Conservation (phyloP, 2,329 filamentous ascomycete genomes). For the Elsinoe necatrix region DNA sequence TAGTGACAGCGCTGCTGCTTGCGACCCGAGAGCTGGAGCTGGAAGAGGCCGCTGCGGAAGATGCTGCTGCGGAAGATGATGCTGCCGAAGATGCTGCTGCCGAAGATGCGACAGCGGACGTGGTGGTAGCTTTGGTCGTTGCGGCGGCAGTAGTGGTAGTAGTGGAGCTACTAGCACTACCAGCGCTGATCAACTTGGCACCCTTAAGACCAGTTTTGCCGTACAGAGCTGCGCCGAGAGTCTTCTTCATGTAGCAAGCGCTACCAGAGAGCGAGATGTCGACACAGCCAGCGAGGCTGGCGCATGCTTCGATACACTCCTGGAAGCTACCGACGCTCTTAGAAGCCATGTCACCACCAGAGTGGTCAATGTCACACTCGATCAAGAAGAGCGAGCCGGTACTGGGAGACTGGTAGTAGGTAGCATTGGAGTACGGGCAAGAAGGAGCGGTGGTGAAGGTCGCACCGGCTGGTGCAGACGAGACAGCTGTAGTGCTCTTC, state of each 20-base stretch:
- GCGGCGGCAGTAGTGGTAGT: not conserved
- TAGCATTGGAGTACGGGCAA: conserved; percentile 21
- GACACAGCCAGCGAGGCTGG: conserved; percentile 15
- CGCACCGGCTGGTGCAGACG: not conserved
- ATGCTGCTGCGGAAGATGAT: not conserved
- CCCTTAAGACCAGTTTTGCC: not conserved
- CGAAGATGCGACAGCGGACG: conserved; percentile 3
- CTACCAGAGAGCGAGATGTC: conserved; percentile 16
- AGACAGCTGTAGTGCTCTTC: conserved; percentile 1
- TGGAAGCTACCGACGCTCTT: conserved; percentile 19
- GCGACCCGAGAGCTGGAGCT: not conserved
- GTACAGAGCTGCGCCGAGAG: conserved; percentile 4
- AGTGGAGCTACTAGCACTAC: not conserved
- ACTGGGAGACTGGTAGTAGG: conserved; percentile 18
- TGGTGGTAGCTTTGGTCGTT: not conserved
- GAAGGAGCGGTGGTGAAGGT: conserved; percentile 12
- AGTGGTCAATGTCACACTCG: conserved; percentile 26
- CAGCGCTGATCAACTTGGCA: conserved; percentile 13
- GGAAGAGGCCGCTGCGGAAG: not conserved
- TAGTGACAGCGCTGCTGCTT: not conserved
- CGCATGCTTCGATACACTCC: conserved; percentile 22
- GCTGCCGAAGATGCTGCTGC: conserved; percentile 6
- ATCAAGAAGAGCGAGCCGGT: conserved; percentile 20
- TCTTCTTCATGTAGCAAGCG: conserved; percentile 19
- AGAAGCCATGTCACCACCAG: conserved; percentile 22